Base-by-base conservation (phyloP, 2,329 filamentous ascomycete genomes). In the Aureobasidium sp. region DNA sequence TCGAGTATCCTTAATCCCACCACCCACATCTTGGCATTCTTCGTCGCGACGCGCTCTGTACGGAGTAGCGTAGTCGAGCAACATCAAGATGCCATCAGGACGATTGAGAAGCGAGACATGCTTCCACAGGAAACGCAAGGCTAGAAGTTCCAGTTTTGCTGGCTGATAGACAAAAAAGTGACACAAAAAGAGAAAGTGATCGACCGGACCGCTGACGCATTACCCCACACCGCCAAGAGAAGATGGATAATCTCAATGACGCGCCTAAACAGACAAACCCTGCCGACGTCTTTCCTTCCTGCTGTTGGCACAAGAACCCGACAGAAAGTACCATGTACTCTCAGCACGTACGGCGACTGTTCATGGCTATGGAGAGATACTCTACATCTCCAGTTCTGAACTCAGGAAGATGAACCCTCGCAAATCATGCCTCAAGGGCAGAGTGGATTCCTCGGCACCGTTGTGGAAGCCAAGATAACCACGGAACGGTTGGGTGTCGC, bases 141-240 rank as follows among this genome's bases (percentile, higher is more conserved):
- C 21, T 21, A 21, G 21, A 21, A 21, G 21, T 21, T 21, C 21
- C 21, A 21, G 21, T 21, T 21, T 21, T 21, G 21, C 21, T 21
- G 21, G 21, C 21, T 21, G 21, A 21, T 21, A 21, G 21, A 21
- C 21, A 21, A 21, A 21, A 21, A 21, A 21, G 21, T 21, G 21
- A 21, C 21, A 21, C 21, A 21, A 59, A 49, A 21, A 21, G 30
- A 41, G n/a, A 34, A 14, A 45, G 29, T 27, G 55, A 59, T 59
- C 55, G n/a, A 13, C 44, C 44, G 55, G 34, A 3, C 42, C 44
- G 42, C 55, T 32, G 41, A 41, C 8, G 5, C 13, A 29, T 10
- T 58, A 49, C 55, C 55, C 55, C 55, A 59, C 55, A 59, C 14
- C 14, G 55, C 55, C 55, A 59, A 59, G 55, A n/a, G n/a, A 21